Conservation (phyloP, 768 basidiomycete genomes). For the Podaxis rugospora region DNA sequence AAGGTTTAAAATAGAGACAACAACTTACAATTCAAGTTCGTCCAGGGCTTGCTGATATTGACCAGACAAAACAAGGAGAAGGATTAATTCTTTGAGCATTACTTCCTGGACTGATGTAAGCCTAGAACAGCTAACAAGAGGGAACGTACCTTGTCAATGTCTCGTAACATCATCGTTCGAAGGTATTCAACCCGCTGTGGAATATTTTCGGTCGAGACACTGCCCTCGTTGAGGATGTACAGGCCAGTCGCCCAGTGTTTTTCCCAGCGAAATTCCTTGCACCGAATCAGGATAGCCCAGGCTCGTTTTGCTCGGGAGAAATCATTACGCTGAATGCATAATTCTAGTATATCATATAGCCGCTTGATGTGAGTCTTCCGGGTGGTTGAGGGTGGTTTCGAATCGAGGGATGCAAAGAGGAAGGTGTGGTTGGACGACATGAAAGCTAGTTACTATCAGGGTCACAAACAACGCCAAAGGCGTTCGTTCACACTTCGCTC, state of each 20-base stretch:
- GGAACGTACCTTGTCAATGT: slow-evolving; percentile 55
- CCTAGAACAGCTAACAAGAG: not conserved
- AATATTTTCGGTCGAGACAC: slow-evolving; percentile 23
- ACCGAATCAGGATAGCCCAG: slow-evolving; percentile 72
- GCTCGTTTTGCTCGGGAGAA: slow-evolving; percentile 57
- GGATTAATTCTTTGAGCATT: slow-evolving; percentile 71
- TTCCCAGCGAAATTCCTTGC: slow-evolving; percentile 76
- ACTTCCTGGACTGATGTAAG: slow-evolving; percentile 30
- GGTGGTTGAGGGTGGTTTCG: slow-evolving; percentile 44
- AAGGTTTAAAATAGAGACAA: slow-evolving; percentile 4
- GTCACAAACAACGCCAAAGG: slow-evolving; percentile 29
- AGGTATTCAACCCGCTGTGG: slow-evolving; percentile 50
- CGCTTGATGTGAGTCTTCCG: slow-evolving; percentile 72
- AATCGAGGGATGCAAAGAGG: slow-evolving; percentile 57
- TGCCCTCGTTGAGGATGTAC: slow-evolving; percentile 39
- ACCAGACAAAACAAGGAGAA: slow-evolving; percentile 55
- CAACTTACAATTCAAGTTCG: slow-evolving; percentile 75
- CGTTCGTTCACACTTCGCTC: slow-evolving; percentile 4
- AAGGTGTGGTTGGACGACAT: slow-evolving; percentile 35
- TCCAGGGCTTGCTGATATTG: slow-evolving; percentile 71
- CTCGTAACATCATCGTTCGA: slow-evolving; percentile 66
- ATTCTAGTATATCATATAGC: slow-evolving; percentile 68
- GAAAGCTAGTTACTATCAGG: not conserved
- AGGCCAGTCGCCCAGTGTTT: slow-evolving; percentile 68
- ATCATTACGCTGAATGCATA: slow-evolving; percentile 67